A percentile compares a stretch with the other conserved stretches of the same genome.
These are phyloP conservation scores for Aspergillus indologenus DNA, from an alignment of 495 filamentous ascomycete species.

Conservation along the genomic window DNA sequence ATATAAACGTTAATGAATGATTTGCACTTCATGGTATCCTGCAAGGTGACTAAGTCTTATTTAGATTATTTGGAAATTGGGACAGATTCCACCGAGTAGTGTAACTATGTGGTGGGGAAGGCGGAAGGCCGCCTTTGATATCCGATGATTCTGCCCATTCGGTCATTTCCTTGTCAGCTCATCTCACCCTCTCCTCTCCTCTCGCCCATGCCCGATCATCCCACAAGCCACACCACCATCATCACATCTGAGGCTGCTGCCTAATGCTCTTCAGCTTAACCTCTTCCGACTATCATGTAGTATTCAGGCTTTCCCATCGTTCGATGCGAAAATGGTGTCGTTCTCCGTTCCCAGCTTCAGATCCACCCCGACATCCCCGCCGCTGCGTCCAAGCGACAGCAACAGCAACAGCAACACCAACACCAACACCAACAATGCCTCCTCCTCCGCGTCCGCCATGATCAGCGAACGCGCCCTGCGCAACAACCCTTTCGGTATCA, in stretches of 20 bases:
- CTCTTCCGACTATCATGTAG: slow-evolving; percentile 35
- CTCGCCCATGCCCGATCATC: no score
- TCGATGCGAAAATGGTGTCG: slow-evolving; percentile 39
- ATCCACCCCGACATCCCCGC: slow-evolving; percentile 33
- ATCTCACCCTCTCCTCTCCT: background rate
- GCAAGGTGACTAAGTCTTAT: no score
- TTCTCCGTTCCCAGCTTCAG: slow-evolving; percentile 40
- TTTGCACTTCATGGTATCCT: background rate
- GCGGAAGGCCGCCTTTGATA: no score
- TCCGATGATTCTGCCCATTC: no score
- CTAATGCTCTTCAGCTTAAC: background rate
- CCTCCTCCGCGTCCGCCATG: slow-evolving; percentile 32
- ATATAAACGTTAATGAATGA: slow-evolving; percentile 15
- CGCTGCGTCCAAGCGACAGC: slow-evolving; percentile 20
- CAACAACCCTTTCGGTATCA: slow-evolving; percentile 44
- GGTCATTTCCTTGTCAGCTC: background rate
- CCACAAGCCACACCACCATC: background rate
- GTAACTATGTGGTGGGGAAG: no score
- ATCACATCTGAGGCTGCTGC: background rate
- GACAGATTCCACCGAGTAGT: no score
- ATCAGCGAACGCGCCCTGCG: slow-evolving; percentile 39
- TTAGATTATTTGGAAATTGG: no score
- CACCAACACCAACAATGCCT: slow-evolving; percentile 9
- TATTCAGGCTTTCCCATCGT: slow-evolving; percentile 9
- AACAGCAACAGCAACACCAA: slow-evolving; percentile 19